Percentiles rank a stretch among this genome's conserved stretches.
Evolutionary conservation across 768 basidiomycete species (phyloP).

Genomic region (Flagelloscypha sp.): DNA sequence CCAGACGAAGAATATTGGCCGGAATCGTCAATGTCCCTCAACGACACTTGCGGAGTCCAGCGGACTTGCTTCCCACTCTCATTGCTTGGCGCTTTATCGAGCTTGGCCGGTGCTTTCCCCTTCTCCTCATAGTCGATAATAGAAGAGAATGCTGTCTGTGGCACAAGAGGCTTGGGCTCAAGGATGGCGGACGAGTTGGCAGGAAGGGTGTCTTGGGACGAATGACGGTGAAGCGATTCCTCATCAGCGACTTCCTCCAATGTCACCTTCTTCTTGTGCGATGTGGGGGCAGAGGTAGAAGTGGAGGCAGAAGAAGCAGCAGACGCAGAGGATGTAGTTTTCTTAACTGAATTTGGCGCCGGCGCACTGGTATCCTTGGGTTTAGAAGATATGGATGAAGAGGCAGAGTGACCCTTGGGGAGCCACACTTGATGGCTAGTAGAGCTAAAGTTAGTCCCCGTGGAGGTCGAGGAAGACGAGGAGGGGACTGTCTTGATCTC

Average conservation of each 20-base stretch:
- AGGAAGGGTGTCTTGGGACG: constrained; percentile 15
- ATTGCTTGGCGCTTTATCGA: too few species aligned
- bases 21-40: too few species aligned
- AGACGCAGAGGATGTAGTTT: not conserved
- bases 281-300: not conserved
- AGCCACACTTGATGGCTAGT: not conserved
- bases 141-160: constrained; percentile 26
- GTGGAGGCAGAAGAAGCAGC: not conserved
- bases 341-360: constrained; percentile 2
- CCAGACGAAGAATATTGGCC: too few species aligned
- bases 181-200: constrained; percentile 18
- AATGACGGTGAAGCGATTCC: constrained; percentile 21
- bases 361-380: constrained; percentile 1
- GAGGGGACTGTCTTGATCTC: constrained; percentile 7
- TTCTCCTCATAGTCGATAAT: constrained; percentile 27
- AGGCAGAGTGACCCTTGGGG: too few species aligned
- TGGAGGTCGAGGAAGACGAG: constrained; percentile 16
- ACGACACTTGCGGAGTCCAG: too few species aligned
- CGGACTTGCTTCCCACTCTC: too few species aligned
- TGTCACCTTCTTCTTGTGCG: constrained; percentile 23
- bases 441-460: constrained; percentile 1
- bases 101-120: constrained; percentile 6
- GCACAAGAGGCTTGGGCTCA: constrained; percentile 35
- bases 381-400: too few species aligned
- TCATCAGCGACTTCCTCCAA: constrained; percentile 41